These are phyloP conservation scores for Euphorbia tirucalli DNA, from an alignment of 345 rosid species.

Conservation along the genomic window DNA sequence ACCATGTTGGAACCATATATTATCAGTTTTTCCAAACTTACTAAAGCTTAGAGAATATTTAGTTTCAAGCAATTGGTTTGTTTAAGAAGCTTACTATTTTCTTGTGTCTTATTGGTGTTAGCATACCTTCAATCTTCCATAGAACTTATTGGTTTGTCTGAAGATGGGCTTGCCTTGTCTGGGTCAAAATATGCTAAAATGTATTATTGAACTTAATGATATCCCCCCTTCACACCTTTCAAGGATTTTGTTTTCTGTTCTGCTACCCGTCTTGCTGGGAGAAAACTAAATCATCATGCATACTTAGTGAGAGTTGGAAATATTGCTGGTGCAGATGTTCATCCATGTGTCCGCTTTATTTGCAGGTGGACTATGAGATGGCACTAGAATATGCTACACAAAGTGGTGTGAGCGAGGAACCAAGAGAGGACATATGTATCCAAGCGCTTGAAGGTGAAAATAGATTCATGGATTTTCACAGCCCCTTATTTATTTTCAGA, in stretches of 20 bases:
- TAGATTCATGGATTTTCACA: constrained; percentile 47
- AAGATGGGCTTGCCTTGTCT: background rate
- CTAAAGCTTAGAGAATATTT: background rate
- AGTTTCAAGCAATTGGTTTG: background rate
- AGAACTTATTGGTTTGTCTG: background rate
- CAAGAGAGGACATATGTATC: constrained; percentile 61
- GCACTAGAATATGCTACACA: constrained; percentile 94
- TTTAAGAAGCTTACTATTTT: background rate
- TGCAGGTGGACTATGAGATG: constrained; percentile 98
- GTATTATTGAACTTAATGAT: background rate
- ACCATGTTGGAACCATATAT: too few relatives aligned
- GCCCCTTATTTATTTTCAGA: constrained; percentile 64
- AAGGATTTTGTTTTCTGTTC: background rate
- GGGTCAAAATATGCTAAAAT: background rate
- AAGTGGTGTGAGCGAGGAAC: constrained; percentile 87
- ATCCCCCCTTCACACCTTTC: too few relatives aligned
- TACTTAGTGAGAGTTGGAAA: background rate
- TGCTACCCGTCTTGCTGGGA: background rate
- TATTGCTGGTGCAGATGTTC: background rate
- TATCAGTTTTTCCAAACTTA: background rate
- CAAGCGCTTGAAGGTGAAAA: constrained; percentile 42
- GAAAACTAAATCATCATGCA: background rate
- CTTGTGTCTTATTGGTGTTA: background rate
- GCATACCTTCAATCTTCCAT: background rate
- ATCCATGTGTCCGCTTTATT: background rate